Evolutionary conservation across 2,329 filamentous ascomycete species (phyloP), one percentile per base, ranked within the genome.

Genomic region (Aspergillus unguis): DNA sequence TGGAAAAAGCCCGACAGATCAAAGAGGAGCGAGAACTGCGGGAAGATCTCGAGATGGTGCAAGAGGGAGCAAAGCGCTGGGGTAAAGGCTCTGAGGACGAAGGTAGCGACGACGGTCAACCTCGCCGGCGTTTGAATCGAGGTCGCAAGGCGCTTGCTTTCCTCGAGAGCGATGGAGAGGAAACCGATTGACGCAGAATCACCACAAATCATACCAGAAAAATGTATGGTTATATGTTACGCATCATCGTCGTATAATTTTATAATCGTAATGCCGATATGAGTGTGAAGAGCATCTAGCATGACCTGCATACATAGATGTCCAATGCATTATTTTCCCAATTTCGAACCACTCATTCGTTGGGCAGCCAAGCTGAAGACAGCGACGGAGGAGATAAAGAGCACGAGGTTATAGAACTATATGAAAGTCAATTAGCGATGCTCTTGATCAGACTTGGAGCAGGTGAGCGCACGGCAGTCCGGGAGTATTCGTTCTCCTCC

Each of bases 311-410:
- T 40, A 41, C 40, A 32, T n/a, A 27, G 17, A 27, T 37, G 11
- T 44, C 25, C 23, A n/a, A 37, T 47, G 31, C 45, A 52, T 71
- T 59, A 72, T 65, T 66, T 72, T 37, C 64, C 60, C 23, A 65
- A 53, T 54, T 71, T 74, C 45, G 65, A 66, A 27, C 72, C 72
- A 56, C 78, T 80, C 81, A 96, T 88, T 61, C 87, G 87, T 67
- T 99, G 94, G 28, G 92, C 94, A 56, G 94, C 85, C 55, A 99
- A 77, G 69, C 92, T 95, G 76, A 97, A 96, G 55, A 96, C 85
- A 6, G 92, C 91, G 26, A 99, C 88, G 0, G 94, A 96, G 26
- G 92, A 94, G 80, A 99, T 92, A 76, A 97, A 99, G 2, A 97
- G 78, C 1, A 96, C 91, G 0, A 95, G 84, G 66, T 99, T 97